A percentile compares a stretch with the other conserved stretches of the same genome.
phyloP scores from a whole-genome alignment of 495 filamentous ascomycete species.

The Viridothelium virens region DNA sequence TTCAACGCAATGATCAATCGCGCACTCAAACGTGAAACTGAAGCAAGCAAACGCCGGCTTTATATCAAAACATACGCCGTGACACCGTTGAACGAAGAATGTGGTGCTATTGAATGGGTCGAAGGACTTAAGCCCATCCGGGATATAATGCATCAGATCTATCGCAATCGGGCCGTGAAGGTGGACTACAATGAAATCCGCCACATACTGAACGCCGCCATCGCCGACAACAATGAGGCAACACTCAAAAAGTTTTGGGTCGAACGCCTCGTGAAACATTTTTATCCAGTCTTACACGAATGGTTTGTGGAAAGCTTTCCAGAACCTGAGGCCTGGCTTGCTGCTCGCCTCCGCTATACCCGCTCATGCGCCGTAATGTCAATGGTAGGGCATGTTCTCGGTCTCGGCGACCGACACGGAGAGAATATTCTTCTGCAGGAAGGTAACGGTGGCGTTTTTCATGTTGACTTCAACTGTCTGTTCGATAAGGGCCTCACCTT shows the following conservation, averaged over 20 bases:
- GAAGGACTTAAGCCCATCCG: constrained; percentile 88
- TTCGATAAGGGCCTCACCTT: constrained; percentile 98
- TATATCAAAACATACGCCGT: constrained; percentile 97
- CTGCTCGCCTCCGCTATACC: constrained; percentile 81
- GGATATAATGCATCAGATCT: constrained; percentile 75
- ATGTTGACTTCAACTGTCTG: constrained; percentile 99
- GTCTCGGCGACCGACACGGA: constrained; percentile 93
- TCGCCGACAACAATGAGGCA: constrained; percentile 46
- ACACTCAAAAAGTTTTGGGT: constrained; percentile 51
- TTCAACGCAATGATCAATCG: constrained; percentile 98
- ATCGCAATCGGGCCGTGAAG: constrained; percentile 59
- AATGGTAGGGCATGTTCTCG: constrained; percentile 99
- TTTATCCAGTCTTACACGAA: constrained; percentile 75
- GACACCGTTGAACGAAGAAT: constrained; percentile 94
- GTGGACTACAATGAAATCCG: constrained; percentile 52
- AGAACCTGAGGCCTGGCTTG: constrained; percentile 85
- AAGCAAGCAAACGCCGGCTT: constrained; percentile 73
- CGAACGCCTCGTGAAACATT: constrained; percentile 53
- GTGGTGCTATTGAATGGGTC: constrained; percentile 98
- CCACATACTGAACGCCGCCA: constrained; percentile 50
- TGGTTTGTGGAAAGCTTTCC: constrained; percentile 97
- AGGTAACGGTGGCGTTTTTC: constrained; percentile 85
- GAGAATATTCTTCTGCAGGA: constrained; percentile 97
- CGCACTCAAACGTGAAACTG: constrained; percentile 80
- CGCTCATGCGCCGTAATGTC: constrained; percentile 97